Conservation (phyloP, 169 alveolate species). For the Plasmodium inui region DNA sequence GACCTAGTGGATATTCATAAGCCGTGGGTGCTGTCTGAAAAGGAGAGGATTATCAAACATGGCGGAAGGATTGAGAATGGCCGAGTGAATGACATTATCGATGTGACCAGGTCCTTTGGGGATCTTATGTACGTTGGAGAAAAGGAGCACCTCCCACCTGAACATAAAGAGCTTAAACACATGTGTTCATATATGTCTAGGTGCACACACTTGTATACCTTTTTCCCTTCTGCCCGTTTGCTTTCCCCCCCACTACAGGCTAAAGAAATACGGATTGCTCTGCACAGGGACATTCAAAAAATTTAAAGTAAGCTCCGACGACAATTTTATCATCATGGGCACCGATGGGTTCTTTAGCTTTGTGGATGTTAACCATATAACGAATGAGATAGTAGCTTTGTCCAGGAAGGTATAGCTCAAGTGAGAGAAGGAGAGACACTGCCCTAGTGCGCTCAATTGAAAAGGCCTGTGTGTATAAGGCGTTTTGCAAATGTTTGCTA, state of each 20-base stretch:
- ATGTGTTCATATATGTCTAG: conserved; percentile 25
- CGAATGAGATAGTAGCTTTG: conserved; percentile 28
- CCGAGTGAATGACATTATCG: conserved; percentile 95
- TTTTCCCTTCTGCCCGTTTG: not conserved
- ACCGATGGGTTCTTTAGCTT: conserved; percentile 98
- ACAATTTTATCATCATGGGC: conserved; percentile 95
- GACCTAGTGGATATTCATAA: conserved; percentile 96
- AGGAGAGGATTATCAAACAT: conserved; percentile 91
- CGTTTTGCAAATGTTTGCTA: not conserved
- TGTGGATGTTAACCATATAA: conserved; percentile 72
- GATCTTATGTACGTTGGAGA: conserved; percentile 92
- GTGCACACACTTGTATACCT: not conserved
- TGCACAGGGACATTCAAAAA: conserved; percentile 86
- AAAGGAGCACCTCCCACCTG: conserved; percentile 20
- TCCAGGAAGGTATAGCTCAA: conserved; percentile 50
- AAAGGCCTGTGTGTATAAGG: not conserved
- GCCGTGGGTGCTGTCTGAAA: conserved; percentile 95
- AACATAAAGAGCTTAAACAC: not conserved
- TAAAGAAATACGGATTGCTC: conserved; percentile 86
- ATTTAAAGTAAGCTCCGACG: conserved; percentile 81
- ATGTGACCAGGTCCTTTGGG: conserved; percentile 97
- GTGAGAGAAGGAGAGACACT: not conserved
- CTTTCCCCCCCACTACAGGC: conserved; percentile 53
- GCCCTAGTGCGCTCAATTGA: not conserved
- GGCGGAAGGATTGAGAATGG: conserved; percentile 98